A percentile compares a stretch with the other conserved stretches of the same genome.
Conservation (phyloP, 2,329 filamentous ascomycete genomes). For the Cladosporium sp. region DNA sequence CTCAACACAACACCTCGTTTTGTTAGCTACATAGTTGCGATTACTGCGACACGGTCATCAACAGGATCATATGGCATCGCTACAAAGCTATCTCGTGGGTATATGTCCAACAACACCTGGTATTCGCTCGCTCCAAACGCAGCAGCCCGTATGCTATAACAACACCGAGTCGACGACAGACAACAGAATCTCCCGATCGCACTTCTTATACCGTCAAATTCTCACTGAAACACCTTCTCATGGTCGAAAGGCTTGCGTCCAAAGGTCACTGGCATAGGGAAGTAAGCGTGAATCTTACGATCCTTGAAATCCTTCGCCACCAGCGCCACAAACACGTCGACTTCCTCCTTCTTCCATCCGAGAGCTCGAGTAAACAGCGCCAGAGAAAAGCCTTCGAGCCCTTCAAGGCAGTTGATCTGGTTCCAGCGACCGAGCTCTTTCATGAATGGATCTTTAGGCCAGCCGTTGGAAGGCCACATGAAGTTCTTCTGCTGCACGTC, state of each 20-base stretch:
- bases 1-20: too few relatives aligned
- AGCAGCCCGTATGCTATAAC: background rate
- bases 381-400: constrained; percentile 40
- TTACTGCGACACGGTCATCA: too few relatives aligned
- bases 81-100: background rate
- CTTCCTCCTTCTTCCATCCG: constrained; percentile 41
- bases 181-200: background rate
- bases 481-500: constrained; percentile 38
- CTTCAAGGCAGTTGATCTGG: constrained; percentile 38
- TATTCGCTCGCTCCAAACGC: constrained; percentile 1
- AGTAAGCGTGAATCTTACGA: constrained; percentile 35
- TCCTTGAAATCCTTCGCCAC: constrained; percentile 32
- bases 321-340: constrained; percentile 39
- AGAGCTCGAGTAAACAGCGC: constrained; percentile 39
- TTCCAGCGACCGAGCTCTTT: constrained; percentile 48
- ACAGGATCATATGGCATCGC: background rate
- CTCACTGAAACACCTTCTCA: constrained; percentile 8
- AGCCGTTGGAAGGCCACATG: constrained; percentile 42
- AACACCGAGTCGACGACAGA: background rate
- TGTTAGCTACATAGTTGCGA: too few relatives aligned
- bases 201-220: background rate
- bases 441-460: constrained; percentile 47
- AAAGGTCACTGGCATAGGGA: constrained; percentile 35
- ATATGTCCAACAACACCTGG: background rate
- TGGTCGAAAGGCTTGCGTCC: constrained; percentile 27